These are phyloP conservation scores for Xanthoceras sorbifolium DNA, from an alignment of 345 rosid genomes.

Conservation along the genomic window DNA sequence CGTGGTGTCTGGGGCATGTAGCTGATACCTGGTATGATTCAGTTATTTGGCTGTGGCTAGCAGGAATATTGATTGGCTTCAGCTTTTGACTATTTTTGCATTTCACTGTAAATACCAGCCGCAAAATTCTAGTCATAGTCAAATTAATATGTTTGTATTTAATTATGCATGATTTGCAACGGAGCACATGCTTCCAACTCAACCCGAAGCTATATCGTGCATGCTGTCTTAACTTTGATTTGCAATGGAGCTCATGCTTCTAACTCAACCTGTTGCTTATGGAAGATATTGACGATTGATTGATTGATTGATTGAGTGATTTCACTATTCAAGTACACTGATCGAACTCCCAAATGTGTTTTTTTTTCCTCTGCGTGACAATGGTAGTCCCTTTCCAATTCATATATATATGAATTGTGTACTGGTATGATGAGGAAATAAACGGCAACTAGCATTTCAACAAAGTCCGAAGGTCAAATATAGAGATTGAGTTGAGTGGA, in stretches of 20 bases:
- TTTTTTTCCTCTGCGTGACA: background rate
- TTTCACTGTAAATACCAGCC: constrained; percentile 17
- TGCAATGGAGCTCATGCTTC: background rate
- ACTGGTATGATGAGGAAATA: no score
- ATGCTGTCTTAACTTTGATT: background rate
- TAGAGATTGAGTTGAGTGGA: no score
- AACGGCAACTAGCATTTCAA: no score
- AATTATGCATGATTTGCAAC: background rate
- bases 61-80: constrained; percentile 3
- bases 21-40: constrained; percentile 15
- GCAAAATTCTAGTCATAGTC: background rate
- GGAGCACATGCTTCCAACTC: background rate
- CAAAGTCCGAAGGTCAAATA: no score
- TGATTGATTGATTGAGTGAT: no score
- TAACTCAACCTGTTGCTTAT: no score
- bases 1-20: constrained; percentile 95
- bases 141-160: background rate
- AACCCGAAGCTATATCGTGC: background rate
- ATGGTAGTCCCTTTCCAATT: no score
- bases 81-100: background rate
- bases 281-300: no score
- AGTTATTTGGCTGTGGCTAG: background rate
- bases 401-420: no score
- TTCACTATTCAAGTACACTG: background rate
- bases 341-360: background rate